These are phyloP conservation scores for Ascocoryne sarcoides DNA, from an alignment of 2,329 filamentous ascomycete species.

Conservation along the genomic window DNA sequence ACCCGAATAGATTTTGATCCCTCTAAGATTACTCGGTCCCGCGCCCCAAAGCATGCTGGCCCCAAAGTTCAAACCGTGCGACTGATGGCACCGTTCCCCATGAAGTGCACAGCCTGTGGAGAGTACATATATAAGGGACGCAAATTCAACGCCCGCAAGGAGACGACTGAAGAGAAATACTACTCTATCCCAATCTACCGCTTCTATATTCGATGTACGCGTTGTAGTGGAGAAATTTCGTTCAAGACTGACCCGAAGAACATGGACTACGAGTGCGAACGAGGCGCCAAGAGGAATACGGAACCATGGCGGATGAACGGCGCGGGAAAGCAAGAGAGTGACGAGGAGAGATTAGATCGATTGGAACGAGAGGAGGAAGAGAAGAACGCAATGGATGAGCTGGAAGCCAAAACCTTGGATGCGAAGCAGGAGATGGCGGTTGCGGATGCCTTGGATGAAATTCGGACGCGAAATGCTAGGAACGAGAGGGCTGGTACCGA, in stretches of 20 bases:
- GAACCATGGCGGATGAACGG: constrained; percentile 70
- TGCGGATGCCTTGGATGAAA: constrained; percentile 91
- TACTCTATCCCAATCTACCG: constrained; percentile 78
- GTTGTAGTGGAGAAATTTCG: constrained; percentile 78
- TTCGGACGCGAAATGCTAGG: constrained; percentile 81
- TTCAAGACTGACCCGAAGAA: constrained; percentile 94
- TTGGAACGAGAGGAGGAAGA: constrained; percentile 74
- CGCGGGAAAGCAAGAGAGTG: constrained; percentile 60
- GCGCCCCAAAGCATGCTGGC: constrained; percentile 61
- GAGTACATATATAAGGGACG: constrained; percentile 89
- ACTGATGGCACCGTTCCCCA: constrained; percentile 80
- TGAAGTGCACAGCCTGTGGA: constrained; percentile 60
- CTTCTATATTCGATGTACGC: constrained; percentile 86
- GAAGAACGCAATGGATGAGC: constrained; percentile 85
- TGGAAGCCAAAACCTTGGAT: constrained; percentile 89
- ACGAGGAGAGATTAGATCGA: constrained; percentile 78
- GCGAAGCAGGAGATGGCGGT: constrained; percentile 94
- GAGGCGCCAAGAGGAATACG: constrained; percentile 85
- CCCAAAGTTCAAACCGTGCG: constrained; percentile 80
- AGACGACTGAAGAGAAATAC: constrained; percentile 86
- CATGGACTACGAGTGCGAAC: constrained; percentile 73
- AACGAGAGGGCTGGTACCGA: constrained; percentile 69
- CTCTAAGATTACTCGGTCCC: constrained; percentile 61
- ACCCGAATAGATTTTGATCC: constrained; percentile 97
- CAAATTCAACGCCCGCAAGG: constrained; percentile 93